These are phyloP conservation scores for Phytophthora gonapodyides DNA, from an alignment of 352 stramenopile species.

Conservation along the genomic window DNA sequence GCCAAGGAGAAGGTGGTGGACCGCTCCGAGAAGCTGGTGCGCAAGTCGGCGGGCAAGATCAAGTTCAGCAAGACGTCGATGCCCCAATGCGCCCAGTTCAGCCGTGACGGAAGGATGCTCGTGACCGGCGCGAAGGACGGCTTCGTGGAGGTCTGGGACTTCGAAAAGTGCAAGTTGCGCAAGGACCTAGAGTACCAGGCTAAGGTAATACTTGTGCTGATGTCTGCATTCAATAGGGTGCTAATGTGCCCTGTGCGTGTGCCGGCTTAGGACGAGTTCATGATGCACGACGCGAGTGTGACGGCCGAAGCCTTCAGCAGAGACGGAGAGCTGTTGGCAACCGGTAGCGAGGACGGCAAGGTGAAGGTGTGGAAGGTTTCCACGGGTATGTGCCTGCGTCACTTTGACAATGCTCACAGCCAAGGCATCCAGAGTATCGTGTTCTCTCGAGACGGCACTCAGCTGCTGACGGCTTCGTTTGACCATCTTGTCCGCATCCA, in stretches of 20 bases:
- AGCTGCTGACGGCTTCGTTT: slow-evolving; percentile 90
- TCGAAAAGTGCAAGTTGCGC: slow-evolving; percentile 87
- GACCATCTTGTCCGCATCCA: slow-evolving; percentile 93
- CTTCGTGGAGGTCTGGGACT: slow-evolving; percentile 95
- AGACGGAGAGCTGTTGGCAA: slow-evolving; percentile 89
- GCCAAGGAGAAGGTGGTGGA: slow-evolving; percentile 61
- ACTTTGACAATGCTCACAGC: slow-evolving; percentile 86
- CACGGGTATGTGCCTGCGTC: slow-evolving; percentile 89
- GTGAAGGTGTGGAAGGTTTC: slow-evolving; percentile 94
- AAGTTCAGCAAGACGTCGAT: slow-evolving; percentile 89
- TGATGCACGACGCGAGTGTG: slow-evolving; percentile 91
- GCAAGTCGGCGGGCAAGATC: slow-evolving; percentile 79
- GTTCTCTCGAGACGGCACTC: slow-evolving; percentile 91
- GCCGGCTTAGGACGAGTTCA: slow-evolving; percentile 82
- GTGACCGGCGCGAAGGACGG: slow-evolving; percentile 95
- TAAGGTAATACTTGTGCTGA: slow-evolving; percentile 40
- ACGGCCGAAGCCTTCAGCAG: slow-evolving; percentile 87
- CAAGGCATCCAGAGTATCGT: slow-evolving; percentile 84
- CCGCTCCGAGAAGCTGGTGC: slow-evolving; percentile 61
- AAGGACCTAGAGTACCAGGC: slow-evolving; percentile 95
- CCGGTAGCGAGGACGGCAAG: slow-evolving; percentile 82
- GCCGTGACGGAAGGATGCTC: slow-evolving; percentile 86
- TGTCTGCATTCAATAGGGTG: background rate
- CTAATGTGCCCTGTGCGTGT: slow-evolving; percentile 3
- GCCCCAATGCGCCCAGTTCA: slow-evolving; percentile 88